These are phyloP conservation scores for Westerdykella sp. DNA, from an alignment of 2,329 filamentous ascomycete species.

Conservation along the genomic window DNA sequence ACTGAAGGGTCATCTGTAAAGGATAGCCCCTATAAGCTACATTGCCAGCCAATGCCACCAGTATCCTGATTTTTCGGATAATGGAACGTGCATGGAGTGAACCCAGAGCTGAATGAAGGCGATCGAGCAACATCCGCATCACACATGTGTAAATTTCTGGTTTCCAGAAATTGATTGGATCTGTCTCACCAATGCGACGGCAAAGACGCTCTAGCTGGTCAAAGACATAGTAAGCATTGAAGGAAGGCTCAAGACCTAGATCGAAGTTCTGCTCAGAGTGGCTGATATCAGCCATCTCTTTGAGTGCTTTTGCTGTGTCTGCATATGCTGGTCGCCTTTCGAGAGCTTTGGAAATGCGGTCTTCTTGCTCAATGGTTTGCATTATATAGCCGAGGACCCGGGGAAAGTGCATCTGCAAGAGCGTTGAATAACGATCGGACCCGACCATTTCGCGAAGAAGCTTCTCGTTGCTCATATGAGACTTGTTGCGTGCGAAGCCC, in stretches of 20 bases:
- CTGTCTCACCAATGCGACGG: conserved; percentile 53
- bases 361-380: conserved; percentile 51
- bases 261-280: conserved; percentile 62
- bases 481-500: conserved; percentile 32
- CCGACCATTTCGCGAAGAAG: conserved; percentile 65
- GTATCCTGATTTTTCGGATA: conserved; percentile 74
- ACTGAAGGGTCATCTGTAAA: conserved; percentile 82
- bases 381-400: conserved; percentile 73
- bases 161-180: conserved; percentile 64
- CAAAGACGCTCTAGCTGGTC: conserved; percentile 75
- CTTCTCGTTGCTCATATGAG: conserved; percentile 54
- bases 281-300: conserved; percentile 62
- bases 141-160: conserved; percentile 67
- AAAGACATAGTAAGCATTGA: conserved; percentile 69
- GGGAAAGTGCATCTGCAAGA: conserved; percentile 65
- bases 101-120: conserved; percentile 75
- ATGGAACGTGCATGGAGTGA: conserved; percentile 82
- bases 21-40: conserved; percentile 73
- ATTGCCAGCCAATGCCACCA: conserved; percentile 70
- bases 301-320: conserved; percentile 58
- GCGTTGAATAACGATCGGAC: conserved; percentile 55
- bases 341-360: conserved; percentile 23
- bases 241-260: conserved; percentile 78
- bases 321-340: conserved; percentile 58
- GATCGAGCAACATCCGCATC: conserved; percentile 70